A percentile compares a stretch with the other conserved stretches of the same genome.
These are phyloP conservation scores for Drosera spatulata DNA, from an alignment of 179 eudicot genomes.

Conservation along the genomic window DNA sequence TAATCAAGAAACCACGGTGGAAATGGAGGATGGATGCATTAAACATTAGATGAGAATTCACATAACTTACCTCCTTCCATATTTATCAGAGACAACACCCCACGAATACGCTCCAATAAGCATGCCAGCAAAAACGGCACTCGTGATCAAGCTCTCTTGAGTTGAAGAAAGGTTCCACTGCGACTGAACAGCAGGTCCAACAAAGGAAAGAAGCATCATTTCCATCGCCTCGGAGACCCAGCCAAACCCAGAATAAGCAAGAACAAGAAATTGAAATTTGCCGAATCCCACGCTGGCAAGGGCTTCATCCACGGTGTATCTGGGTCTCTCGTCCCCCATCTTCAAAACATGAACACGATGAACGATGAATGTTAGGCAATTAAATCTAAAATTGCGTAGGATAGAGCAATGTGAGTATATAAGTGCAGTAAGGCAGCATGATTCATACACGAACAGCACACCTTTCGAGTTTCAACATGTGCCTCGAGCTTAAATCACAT, in stretches of 20 bases:
- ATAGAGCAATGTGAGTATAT: no score
- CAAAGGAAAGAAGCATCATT: constrained; percentile 89
- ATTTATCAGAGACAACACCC: constrained; percentile 79
- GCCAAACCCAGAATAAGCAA: constrained; percentile 84
- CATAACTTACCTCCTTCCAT: constrained; percentile 60
- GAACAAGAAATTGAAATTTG: constrained; percentile 56
- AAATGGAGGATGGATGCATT: no score
- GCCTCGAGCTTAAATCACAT: no score
- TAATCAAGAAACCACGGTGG: no score
- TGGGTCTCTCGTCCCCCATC: constrained; percentile 53
- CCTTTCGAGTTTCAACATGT: no score
- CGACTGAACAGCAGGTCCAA: constrained; percentile 79
- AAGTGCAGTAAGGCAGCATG: no score
- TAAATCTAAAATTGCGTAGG: no score
- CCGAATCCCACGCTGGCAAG: constrained; percentile 68
- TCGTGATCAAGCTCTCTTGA: constrained; percentile 71
- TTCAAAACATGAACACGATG: not conserved
- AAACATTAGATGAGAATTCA: not conserved
- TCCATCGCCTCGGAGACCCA: constrained; percentile 89
- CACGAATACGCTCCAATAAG: constrained; percentile 82
- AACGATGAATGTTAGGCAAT: not conserved
- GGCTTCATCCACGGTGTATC: constrained; percentile 77
- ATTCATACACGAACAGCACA: no score
- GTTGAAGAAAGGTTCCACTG: constrained; percentile 69
- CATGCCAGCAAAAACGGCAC: constrained; percentile 85